Base-by-base conservation (phyloP, 2,329 filamentous ascomycete species). In the Venturia effusa region DNA sequence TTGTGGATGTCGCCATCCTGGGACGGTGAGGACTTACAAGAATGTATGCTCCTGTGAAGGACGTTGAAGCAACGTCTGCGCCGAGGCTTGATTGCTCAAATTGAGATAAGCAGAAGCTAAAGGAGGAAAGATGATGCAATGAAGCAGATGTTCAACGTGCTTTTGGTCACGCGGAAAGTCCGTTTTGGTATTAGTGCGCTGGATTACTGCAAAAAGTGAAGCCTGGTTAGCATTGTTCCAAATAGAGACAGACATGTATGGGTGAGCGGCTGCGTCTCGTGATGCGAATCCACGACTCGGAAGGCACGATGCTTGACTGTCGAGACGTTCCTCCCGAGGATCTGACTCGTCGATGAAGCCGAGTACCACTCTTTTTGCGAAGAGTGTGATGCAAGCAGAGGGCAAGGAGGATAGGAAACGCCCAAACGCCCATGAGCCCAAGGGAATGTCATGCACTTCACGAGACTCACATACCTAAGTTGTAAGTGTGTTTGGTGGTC, bases 171-270 rank as follows among this genome's bases (percentile, higher is more conserved):
- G 51, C 51, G 51, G 30, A 27, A 57, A 57, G 19, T 22, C 30
- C 30, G 27, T 57, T 32, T 57, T 57, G 27, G 51, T 19, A 30
- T 8, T 34, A 57, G 51, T 34, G 51, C 34, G 51, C 13, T 57
- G 51, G 34, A 57, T 57, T n/a, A 57, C 51, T 57, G 15, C 30
- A n/a, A 34, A 51, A 57, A 57, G 51, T 57, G 51, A 57, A 57
- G 27, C 30, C 19, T 57, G 51, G 19, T 57, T 34, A 57, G 51
- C 51, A 37, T 57, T 34, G 30, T 57, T 34, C 27, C 15, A 19
- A 34, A 57, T 3, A 30, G 30, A 34, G 51, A 57, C n/a, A 34
- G 27, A 19, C n/a, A n/a, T 13, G 7, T 15, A 27, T 55, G 27
- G 34, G 27, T 34, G 8, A 19, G 27, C 4, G 51, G 17, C 30